Conservation (phyloP, 768 basidiomycete genomes). For the Lenzites betulinus region DNA sequence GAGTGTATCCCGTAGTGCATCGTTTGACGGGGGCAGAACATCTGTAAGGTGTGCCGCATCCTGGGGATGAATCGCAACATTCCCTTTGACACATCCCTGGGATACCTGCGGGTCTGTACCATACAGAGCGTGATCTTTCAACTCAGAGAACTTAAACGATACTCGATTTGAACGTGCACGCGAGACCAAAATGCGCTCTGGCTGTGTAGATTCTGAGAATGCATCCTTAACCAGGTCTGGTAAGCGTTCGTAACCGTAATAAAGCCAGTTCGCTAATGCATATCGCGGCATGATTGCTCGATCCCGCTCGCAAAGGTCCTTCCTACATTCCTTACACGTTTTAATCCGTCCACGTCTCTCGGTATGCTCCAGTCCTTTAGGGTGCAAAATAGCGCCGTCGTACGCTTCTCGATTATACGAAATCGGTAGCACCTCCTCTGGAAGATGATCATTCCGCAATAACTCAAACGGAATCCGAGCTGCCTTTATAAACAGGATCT, state of each 20-base stretch:
- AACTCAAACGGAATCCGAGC: neutral
- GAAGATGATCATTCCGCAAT: neutral
- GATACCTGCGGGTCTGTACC: neutral
- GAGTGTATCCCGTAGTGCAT: neutral
- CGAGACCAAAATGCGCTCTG: neutral
- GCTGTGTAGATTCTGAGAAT: neutral
- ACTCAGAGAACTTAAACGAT: neutral
- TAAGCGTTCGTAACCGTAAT: conserved; percentile 17
- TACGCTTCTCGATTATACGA: neutral
- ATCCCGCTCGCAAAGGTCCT: neutral
- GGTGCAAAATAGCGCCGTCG: neutral
- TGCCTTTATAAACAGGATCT: neutral
- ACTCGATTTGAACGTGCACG: neutral
- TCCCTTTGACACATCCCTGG: neutral
- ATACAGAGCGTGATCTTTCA: neutral
- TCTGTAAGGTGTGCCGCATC: neutral
- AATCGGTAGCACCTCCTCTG: neutral
- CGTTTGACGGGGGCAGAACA: neutral
- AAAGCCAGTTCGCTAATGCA: conserved; percentile 26
- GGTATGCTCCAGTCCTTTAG: neutral
- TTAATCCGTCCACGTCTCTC: neutral
- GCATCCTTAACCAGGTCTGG: conserved; percentile 13
- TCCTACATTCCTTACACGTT: neutral
- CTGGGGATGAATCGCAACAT: neutral
- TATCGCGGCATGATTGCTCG: conserved; percentile 30